Conservation (phyloP, 192 early-diverging fungal species). For the Backusella westeae region DNA sequence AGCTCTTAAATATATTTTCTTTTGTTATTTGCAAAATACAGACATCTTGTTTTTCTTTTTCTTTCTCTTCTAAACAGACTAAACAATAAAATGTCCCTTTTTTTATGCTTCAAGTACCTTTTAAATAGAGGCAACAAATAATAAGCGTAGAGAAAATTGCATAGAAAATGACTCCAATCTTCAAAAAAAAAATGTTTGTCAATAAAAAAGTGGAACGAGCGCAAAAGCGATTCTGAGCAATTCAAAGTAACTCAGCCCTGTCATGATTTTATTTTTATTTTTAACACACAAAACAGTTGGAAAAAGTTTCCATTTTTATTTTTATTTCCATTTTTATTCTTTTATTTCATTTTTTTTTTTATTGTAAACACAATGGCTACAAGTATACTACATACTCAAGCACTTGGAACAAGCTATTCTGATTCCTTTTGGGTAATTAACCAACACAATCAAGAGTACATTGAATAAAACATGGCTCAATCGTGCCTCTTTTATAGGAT, state of each 20-base stretch:
- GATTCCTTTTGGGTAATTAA: conserved; percentile 33
- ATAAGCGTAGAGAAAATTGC: too few species aligned
- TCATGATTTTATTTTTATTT: background rate
- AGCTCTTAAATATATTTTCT: too few species aligned
- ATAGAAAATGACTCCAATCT: background rate
- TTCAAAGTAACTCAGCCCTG: background rate
- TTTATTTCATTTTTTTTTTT: background rate
- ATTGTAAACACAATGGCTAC: background rate
- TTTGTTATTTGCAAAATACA: too few species aligned
- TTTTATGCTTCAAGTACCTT: too few species aligned
- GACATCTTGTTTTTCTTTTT: too few species aligned
- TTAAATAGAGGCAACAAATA: too few species aligned
- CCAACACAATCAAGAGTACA: background rate
- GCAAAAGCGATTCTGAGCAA: background rate
- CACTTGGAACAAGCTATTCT: conserved; percentile 14
- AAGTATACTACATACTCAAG: background rate
- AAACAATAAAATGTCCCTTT: too few species aligned
- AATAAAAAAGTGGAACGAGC: background rate
- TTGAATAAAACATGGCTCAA: background rate
- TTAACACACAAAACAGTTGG: background rate
- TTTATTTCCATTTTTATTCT: conserved; percentile 2
- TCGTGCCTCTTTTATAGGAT: conserved; percentile 35
- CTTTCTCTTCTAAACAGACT: too few species aligned
- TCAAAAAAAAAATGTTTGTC: background rate
- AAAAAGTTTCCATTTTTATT: background rate